phyloP scores from a whole-genome alignment of 768 basidiomycete genomes.

The Lyophyllum semitale region DNA sequence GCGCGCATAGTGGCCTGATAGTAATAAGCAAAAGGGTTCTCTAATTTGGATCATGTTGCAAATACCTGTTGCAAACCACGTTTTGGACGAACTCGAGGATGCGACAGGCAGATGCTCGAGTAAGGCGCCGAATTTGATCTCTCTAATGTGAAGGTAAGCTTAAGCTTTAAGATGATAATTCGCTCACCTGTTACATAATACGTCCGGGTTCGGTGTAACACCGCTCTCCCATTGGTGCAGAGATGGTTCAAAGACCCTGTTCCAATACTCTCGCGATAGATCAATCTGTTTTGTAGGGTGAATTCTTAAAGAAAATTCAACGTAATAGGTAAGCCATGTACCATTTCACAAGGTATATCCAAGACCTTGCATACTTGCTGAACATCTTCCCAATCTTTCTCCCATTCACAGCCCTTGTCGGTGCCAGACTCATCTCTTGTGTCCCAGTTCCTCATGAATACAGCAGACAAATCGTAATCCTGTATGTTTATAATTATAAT shows the following conservation, averaged over 20 bases:
- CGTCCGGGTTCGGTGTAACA: conserved; percentile 88
- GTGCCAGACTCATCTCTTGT: conserved; percentile 78
- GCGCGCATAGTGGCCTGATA: conserved; percentile 82
- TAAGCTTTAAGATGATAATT: neutral
- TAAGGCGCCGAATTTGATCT: conserved; percentile 90
- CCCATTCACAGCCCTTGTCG: conserved; percentile 92
- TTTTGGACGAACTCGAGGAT: conserved; percentile 20
- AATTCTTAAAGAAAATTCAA: conserved; percentile 4
- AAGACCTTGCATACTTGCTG: conserved; percentile 73
- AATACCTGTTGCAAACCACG: conserved; percentile 84
- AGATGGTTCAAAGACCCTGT: conserved; percentile 85
- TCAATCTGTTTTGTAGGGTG: conserved; percentile 58
- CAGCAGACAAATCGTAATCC: conserved; percentile 82
- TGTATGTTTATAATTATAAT: conserved; percentile 24
- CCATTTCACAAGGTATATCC: conserved; percentile 76
- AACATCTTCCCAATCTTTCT: conserved; percentile 93
- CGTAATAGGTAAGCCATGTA: conserved; percentile 28
- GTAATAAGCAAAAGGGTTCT: neutral
- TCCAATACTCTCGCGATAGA: conserved; percentile 91
- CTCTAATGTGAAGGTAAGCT: conserved; percentile 40
- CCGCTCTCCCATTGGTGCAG: conserved; percentile 77
- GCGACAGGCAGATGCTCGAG: conserved; percentile 56
- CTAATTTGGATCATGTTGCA: neutral
- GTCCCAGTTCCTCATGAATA: conserved; percentile 98
- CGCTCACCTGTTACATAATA: conserved; percentile 82